These are phyloP conservation scores for Kluyveromyces lactis DNA, from an alignment of 805 yeast species.

Conservation along the genomic window DNA sequence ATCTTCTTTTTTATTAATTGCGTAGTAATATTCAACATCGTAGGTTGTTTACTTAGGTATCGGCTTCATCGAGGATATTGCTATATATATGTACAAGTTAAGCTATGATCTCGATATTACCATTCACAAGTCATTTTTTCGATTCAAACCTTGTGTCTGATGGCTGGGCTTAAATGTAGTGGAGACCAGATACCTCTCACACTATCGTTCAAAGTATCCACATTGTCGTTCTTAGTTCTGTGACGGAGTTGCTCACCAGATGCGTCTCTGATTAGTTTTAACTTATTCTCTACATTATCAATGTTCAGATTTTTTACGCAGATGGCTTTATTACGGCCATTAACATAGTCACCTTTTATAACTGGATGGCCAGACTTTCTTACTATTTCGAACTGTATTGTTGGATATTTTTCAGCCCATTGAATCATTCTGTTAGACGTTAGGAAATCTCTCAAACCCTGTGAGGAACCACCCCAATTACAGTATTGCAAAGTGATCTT, in stretches of 20 bases:
- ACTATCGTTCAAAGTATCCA: slow-evolving; percentile 68
- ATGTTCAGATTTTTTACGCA: slow-evolving; percentile 70
- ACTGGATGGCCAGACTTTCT: slow-evolving; percentile 81
- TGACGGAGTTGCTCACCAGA: slow-evolving; percentile 56
- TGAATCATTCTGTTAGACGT: slow-evolving; percentile 39
- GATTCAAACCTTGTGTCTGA: slow-evolving; percentile 15
- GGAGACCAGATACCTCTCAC: slow-evolving; percentile 99
- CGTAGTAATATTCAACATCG: too few species aligned
- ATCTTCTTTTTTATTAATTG: too few species aligned
- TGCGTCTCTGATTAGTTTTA: slow-evolving; percentile 54
- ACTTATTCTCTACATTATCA: slow-evolving; percentile 53
- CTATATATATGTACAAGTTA: too few species aligned
- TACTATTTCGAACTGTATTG: slow-evolving; percentile 61
- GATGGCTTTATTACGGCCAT: slow-evolving; percentile 45
- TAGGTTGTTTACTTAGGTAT: too few species aligned
- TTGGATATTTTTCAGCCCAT: slow-evolving; percentile 54
- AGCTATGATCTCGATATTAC: too few species aligned
- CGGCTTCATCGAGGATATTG: too few species aligned
- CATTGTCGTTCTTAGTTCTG: slow-evolving; percentile 63
- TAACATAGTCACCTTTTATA: slow-evolving; percentile 47
- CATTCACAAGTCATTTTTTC: too few species aligned
- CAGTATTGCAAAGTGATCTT: slow-evolving; percentile 73
- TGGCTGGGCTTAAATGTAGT: slow-evolving; percentile 50
- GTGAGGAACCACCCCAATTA: slow-evolving; percentile 93
- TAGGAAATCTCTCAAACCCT: slow-evolving; percentile 69